Percentiles rank a stretch among this genome's conserved stretches.
Evolutionary conservation across 306 rosid species (phyloP).

Genomic region (Cotoneaster glaucophyllus): DNA sequence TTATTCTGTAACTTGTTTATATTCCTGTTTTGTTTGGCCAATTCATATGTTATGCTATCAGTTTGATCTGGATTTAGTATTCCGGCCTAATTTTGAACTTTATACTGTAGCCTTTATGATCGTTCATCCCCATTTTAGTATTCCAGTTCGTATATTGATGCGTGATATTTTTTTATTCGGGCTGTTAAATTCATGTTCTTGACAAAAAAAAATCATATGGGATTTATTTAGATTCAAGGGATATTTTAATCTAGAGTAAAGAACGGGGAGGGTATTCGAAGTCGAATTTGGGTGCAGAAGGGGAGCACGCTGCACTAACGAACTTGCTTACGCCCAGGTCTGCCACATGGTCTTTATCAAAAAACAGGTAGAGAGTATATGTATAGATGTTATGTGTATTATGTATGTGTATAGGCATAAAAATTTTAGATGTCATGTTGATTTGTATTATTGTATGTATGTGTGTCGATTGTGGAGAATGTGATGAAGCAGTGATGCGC

Average conservation of each 20-base stretch:
- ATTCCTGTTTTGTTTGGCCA: background rate
- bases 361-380: background rate
- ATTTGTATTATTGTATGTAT: background rate
- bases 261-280: too few species aligned
- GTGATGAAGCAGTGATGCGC: constrained; percentile 20
- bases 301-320: too few species aligned
- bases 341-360: background rate
- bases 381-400: background rate
- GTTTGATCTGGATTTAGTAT: background rate
- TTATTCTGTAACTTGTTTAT: constrained; percentile 1
- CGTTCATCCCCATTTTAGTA: too few species aligned
- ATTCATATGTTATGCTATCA: constrained; percentile 1
- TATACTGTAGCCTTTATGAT: constrained; percentile 24
- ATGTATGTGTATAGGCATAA: background rate
- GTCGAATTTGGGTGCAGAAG: too few species aligned
- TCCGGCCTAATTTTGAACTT: constrained; percentile 10
- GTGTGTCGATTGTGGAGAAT: constrained; percentile 9
- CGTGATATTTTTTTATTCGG: too few species aligned
- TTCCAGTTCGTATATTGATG: too few species aligned
- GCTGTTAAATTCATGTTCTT: background rate
- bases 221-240: background rate
- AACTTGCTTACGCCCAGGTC: too few species aligned
- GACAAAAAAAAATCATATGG: background rate
- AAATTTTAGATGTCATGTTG: too few species aligned
- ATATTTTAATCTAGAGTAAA: too few species aligned